Evolutionary conservation across 208 protist species (phyloP).

Genomic region (Crithidia expoeki): DNA sequence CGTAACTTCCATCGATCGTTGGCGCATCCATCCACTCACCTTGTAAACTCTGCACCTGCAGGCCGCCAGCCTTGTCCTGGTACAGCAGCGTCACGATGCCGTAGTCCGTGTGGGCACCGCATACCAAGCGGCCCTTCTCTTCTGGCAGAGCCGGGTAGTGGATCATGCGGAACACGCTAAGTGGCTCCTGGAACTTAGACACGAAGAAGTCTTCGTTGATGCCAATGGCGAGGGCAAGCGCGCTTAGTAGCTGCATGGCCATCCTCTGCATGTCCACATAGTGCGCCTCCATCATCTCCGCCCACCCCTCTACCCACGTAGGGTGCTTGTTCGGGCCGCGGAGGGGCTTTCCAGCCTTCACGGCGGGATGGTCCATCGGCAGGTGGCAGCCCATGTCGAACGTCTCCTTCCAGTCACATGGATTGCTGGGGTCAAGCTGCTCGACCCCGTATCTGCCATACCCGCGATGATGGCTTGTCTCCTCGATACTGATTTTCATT

Average conservation of each 20-base stretch:
- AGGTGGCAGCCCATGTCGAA: slow-evolving; percentile 76
- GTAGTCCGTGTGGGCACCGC: slow-evolving; percentile 83
- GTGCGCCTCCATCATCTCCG: slow-evolving; percentile 63
- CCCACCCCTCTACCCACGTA: slow-evolving; percentile 48
- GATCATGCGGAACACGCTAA: slow-evolving; percentile 80
- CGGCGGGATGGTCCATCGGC: slow-evolving; percentile 54
- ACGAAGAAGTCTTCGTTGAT: slow-evolving; percentile 62
- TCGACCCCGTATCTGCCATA: slow-evolving; percentile 59
- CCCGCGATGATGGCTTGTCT: slow-evolving; percentile 59
- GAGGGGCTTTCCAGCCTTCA: slow-evolving; percentile 62
- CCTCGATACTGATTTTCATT: slow-evolving; percentile 67
- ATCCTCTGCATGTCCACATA: slow-evolving; percentile 63
- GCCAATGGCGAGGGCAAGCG: slow-evolving; percentile 62
- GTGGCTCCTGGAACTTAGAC: slow-evolving; percentile 61
- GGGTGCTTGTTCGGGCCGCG: slow-evolving; percentile 72
- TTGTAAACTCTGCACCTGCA: slow-evolving; percentile 62
- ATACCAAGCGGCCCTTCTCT: slow-evolving; percentile 51
- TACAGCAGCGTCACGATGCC: slow-evolving; percentile 84
- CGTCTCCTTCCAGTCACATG: slow-evolving; percentile 71
- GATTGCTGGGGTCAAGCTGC: slow-evolving; percentile 56
- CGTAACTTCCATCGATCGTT: slow-evolving; percentile 61
- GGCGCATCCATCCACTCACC: slow-evolving; percentile 74
- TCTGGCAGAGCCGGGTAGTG: slow-evolving; percentile 67
- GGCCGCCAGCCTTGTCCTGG: slow-evolving; percentile 59
- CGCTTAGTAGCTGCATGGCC: slow-evolving; percentile 57